These are phyloP conservation scores for Ophiobolus disseminans DNA, from an alignment of 2,329 filamentous ascomycete species.

Conservation along the genomic window DNA sequence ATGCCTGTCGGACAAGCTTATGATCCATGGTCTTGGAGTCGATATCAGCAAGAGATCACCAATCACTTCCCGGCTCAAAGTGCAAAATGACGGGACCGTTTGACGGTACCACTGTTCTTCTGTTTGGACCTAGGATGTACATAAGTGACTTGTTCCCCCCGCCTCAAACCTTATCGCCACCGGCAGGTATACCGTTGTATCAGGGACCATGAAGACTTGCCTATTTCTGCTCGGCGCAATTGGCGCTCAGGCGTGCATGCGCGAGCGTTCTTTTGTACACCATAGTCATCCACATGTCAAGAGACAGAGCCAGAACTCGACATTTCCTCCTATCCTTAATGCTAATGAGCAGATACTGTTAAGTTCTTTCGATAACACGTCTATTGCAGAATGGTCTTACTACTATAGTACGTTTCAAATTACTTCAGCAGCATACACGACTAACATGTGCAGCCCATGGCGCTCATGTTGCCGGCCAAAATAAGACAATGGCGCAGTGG, in stretches of 20 bases:
- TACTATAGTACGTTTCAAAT: conserved; percentile 43
- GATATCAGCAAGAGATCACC: conserved; percentile 9
- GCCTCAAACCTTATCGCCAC: conserved; percentile 5
- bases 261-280: conserved; percentile 35
- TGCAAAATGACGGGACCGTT: conserved; percentile 7
- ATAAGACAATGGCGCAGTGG: conserved; percentile 51
- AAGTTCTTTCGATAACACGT: conserved; percentile 51
- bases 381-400: conserved; percentile 48
- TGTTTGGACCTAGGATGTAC: conserved; percentile 7
- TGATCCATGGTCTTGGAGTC: conserved; percentile 3
- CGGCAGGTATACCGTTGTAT: no score
- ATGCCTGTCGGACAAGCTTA: conserved; percentile 18
- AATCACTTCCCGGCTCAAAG: neutral
- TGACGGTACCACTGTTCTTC: conserved; percentile 27
- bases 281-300: conserved; percentile 34
- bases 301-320: conserved; percentile 30
- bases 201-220: conserved; percentile 31
- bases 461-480: conserved; percentile 41
- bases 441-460: conserved; percentile 39
- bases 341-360: conserved; percentile 49
- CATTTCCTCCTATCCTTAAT: conserved; percentile 45
- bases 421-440: neutral
- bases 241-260: conserved; percentile 44
- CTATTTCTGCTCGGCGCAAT: conserved; percentile 36
- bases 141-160: conserved; percentile 16